Evolutionary conservation across 2,329 filamentous ascomycete genomes (phyloP), one percentile per base, ranked within the genome.

Genomic region (Penicillium sp.): DNA sequence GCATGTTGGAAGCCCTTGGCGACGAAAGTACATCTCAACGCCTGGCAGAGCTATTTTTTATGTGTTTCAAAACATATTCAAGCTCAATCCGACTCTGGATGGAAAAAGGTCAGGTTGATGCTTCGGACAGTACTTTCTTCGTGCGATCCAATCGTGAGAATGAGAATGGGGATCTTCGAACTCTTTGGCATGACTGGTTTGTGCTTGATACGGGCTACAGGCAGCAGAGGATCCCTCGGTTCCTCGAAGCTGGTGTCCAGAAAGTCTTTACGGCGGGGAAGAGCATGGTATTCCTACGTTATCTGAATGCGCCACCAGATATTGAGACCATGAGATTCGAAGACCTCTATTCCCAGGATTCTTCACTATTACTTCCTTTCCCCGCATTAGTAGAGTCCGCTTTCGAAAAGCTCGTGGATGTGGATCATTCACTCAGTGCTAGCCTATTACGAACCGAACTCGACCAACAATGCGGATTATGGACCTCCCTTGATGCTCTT

Each of bases 181-280:
- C 85, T 23, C 78, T 94, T 9, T 97, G 93, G 93, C 83, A 88
- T 63, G 82, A 87, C 57, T 86, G 88, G 66, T 97, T 87, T 72
- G 80, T 82, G 23, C 78, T 97, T 15, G 85, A 86, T 0, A 73
- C 81, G 3, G 79, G 85, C 5, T 50, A 63, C 42, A 86, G 87
- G 17, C 75, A 77, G 2, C 73, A 92, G 1, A 86, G 89, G 65
- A 87, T 88, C 0, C 93, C 93, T 0, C 81, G 77, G 3, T 97
- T 96, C 63, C 80, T 97, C 5, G 84, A 87, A 40, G 82, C 87
- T 2, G 84, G 87, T 2, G 86, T 85, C 0, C 77, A 80, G 25
- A 89, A 87, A 61, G 91, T 97, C 38, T 93, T 96, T 67, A 91
- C 88, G 1, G 88, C 91, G 1, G 93, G 93, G 0, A 97, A 97